phyloP scores from a whole-genome alignment of 805 yeast species.

The Candida oleophila region DNA sequence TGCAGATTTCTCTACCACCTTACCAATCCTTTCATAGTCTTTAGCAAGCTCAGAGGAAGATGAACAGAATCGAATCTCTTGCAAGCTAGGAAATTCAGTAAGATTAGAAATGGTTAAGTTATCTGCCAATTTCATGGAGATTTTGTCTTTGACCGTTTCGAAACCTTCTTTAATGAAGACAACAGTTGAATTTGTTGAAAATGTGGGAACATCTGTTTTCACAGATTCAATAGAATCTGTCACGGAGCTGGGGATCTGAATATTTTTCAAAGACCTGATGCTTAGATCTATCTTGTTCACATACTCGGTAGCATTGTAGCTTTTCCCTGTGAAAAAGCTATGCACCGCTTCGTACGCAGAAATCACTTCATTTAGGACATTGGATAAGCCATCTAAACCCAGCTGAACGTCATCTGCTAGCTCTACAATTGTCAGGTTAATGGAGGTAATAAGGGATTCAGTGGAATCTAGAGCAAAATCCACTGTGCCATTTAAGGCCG shows the following conservation, averaged over 20 bases:
- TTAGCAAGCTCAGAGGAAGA: not conserved
- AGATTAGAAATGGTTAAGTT: not conserved
- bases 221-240: slow-evolving; percentile 54
- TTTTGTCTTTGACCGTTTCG: not conserved
- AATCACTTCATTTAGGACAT: slow-evolving; percentile 54
- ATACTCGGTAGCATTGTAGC: slow-evolving; percentile 20
- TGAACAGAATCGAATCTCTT: not conserved
- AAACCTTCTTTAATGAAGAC: not conserved
- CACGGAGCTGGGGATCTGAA: slow-evolving; percentile 67
- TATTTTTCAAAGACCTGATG: slow-evolving; percentile 23
- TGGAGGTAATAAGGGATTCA: slow-evolving; percentile 54
- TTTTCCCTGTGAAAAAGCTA: slow-evolving; percentile 47
- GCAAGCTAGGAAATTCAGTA: not conserved
- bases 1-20: not conserved
- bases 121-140: not conserved
- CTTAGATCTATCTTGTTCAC: slow-evolving; percentile 47
- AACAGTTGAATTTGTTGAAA: slow-evolving; percentile 12
- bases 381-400: slow-evolving; percentile 62
- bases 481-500: slow-evolving; percentile 71
- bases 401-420: slow-evolving; percentile 62
- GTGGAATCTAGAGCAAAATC: slow-evolving; percentile 74
- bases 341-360: slow-evolving; percentile 52
- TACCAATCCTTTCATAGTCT: not conserved
- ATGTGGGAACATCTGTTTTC: slow-evolving; percentile 49
- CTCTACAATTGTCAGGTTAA: slow-evolving; percentile 57